Percentiles rank a stretch among this genome's conserved stretches.
Conservation (phyloP, 768 basidiomycete species). For the Suillus luteus region DNA sequence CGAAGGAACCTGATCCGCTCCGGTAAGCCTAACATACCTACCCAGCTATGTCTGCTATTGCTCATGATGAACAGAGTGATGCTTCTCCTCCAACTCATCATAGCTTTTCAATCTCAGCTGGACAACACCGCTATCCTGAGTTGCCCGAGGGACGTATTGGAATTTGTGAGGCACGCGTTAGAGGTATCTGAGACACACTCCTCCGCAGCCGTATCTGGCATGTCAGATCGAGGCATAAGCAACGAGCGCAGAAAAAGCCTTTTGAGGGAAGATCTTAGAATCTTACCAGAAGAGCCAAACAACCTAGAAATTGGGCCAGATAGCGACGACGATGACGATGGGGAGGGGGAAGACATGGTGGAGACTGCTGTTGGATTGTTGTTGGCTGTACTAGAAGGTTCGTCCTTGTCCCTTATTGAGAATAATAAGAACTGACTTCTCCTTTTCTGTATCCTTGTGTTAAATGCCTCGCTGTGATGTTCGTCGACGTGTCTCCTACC, state of each 20-base stretch:
- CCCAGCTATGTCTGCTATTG: not conserved
- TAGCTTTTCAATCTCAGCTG: slow-evolving; percentile 77
- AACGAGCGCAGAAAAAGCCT: slow-evolving; percentile 23
- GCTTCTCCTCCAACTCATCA: slow-evolving; percentile 75
- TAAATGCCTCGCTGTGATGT: slow-evolving; percentile 45
- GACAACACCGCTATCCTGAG: slow-evolving; percentile 59
- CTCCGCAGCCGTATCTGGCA: slow-evolving; percentile 10
- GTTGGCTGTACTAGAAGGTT: slow-evolving; percentile 87
- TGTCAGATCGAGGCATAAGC: slow-evolving; percentile 3
- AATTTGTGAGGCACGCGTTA: slow-evolving; percentile 80
- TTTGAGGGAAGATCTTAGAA: slow-evolving; percentile 38
- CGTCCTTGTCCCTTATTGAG: slow-evolving; percentile 9
- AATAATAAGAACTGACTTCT: not conserved
- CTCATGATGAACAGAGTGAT: slow-evolving; percentile 39
- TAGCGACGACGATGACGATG: slow-evolving; percentile 53
- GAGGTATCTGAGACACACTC: slow-evolving; percentile 37
- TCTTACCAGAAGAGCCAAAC: slow-evolving; percentile 38
- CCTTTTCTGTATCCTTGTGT: too few relatives aligned
- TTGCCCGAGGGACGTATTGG: slow-evolving; percentile 72
- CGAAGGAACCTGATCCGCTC: slow-evolving; percentile 48
- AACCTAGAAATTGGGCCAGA: slow-evolving; percentile 53
- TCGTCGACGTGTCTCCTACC: slow-evolving; percentile 53
- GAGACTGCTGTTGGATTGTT: slow-evolving; percentile 80
- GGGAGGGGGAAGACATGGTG: slow-evolving; percentile 59
- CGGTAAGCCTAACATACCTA: slow-evolving; percentile 38